Percentiles rank a stretch among this genome's conserved stretches.
phyloP scores from a whole-genome alignment of 2,329 filamentous ascomycete genomes.

The Hypoxylon sp. region DNA sequence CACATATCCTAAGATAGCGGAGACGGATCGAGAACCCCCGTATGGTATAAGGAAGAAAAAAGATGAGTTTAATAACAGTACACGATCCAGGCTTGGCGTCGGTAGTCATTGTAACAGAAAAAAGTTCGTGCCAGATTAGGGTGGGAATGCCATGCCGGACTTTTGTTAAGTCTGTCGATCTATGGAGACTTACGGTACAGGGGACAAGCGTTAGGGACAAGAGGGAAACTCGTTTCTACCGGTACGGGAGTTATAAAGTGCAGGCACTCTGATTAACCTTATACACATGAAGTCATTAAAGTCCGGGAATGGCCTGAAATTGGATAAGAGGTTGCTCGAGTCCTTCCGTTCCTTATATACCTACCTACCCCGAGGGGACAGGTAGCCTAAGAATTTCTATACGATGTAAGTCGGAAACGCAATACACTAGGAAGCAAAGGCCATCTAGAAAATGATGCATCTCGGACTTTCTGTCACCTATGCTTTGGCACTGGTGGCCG shows the following conservation, averaged over 20 bases:
- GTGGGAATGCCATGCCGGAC: conserved; percentile 47
- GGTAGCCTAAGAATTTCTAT: conserved; percentile 43
- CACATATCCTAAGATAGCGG: conserved; percentile 37
- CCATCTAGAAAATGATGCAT: conserved; percentile 49
- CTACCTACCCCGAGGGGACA: conserved; percentile 43
- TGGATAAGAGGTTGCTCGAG: conserved; percentile 44
- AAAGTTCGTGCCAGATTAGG: conserved; percentile 42
- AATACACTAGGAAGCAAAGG: conserved; percentile 48
- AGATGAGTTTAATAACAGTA: conserved; percentile 45
- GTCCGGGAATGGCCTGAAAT: conserved; percentile 47
- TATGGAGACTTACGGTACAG: conserved; percentile 34
- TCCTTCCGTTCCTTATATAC: conserved; percentile 51
- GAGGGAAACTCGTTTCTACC: conserved; percentile 36
- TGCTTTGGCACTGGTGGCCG: conserved; percentile 51
- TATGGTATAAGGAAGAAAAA: conserved; percentile 42
- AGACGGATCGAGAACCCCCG: conserved; percentile 48
- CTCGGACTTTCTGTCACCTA: conserved; percentile 51
- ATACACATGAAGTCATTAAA: conserved; percentile 44
- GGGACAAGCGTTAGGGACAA: conserved; percentile 27
- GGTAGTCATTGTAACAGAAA: conserved; percentile 44
- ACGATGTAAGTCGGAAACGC: conserved; percentile 46
- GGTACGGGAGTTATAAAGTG: conserved; percentile 37
- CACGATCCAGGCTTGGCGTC: conserved; percentile 45
- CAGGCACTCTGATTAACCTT: conserved; percentile 40
- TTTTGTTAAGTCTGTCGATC: conserved; percentile 44